phyloP scores from a whole-genome alignment of 2,329 filamentous ascomycete genomes.

The Paraphoma sp. region DNA sequence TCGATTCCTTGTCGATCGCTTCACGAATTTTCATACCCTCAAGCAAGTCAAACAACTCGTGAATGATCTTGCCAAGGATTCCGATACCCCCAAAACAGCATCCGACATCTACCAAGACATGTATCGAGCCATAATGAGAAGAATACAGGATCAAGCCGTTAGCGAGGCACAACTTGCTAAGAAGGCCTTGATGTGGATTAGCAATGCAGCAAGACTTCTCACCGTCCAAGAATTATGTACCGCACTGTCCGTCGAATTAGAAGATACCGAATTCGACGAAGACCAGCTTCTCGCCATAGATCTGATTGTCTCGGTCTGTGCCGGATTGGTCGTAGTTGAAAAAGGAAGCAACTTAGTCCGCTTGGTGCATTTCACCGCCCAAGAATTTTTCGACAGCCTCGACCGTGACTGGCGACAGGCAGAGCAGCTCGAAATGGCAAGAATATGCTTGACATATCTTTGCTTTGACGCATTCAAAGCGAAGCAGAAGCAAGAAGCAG shows the following conservation, averaged over 20 bases:
- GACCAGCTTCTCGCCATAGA: neutral
- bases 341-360: neutral
- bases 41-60: neutral
- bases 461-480: neutral
- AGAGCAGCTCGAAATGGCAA: neutral
- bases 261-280: neutral
- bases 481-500: neutral
- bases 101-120: neutral
- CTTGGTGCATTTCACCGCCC: neutral
- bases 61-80: neutral
- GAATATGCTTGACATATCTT: neutral
- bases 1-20: neutral
- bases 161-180: neutral
- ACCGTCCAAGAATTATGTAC: neutral
- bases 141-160: neutral
- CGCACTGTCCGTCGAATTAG: neutral
- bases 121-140: neutral
- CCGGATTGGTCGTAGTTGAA: neutral
- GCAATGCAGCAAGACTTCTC: neutral
- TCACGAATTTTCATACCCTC: neutral
- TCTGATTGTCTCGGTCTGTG: neutral
- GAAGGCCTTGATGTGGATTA: neutral
- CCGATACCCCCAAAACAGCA: neutral
- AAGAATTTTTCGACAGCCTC: neutral
- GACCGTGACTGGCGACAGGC: neutral